Base-by-base conservation (phyloP, 2,329 filamentous ascomycete species). In the Laburnicola sp. region DNA sequence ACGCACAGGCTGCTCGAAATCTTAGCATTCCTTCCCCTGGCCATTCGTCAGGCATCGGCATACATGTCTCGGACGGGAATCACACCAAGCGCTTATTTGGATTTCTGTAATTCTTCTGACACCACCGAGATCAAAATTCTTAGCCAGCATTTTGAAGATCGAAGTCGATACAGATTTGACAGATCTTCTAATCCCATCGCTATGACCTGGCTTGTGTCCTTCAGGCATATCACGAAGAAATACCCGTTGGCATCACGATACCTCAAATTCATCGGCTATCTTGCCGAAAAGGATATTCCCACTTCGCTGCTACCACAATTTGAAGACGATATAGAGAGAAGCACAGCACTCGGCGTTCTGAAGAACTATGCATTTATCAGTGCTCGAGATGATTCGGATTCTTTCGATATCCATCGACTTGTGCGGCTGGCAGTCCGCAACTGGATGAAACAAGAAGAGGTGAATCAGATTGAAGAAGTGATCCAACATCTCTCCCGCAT, bases 181-280 rank as follows among this genome's bases (percentile, higher is more conserved):
- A 63, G 5, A 56, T 59, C 4, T 16, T 48, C 62, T 39, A 74
- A 71, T 45, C 51, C 71, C 6, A 60, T 75, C 11, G 61, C 62
- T 3, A 66, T 53, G 3, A 74, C 69, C 21, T 75, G 64, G 70
- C 53, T 65, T 2, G 64, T 74, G 21, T 72, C 69, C 6, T 74
- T 74, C 41, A 48, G 68, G 3, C 59, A 70, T 27, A 74, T 75
- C 22, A 7, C 34, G 6, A 16, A 37, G 6, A 37, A 7, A 6
- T 7, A 37, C n/a, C 34, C n/a, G 34, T 7, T 16, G 6, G 34
- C 34, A 5, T 6, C 34, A 6, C 6, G n/a, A 37, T 16, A 7
- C 6, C 34, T 37, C 21, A 6, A 37, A 22, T 37, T 37, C 21
- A 37, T 37, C 6, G 6, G 6, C 5, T 37, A 7, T 22, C 34